Conservation (phyloP, 495 filamentous ascomycete genomes). For the Sporormia fimetaria region DNA sequence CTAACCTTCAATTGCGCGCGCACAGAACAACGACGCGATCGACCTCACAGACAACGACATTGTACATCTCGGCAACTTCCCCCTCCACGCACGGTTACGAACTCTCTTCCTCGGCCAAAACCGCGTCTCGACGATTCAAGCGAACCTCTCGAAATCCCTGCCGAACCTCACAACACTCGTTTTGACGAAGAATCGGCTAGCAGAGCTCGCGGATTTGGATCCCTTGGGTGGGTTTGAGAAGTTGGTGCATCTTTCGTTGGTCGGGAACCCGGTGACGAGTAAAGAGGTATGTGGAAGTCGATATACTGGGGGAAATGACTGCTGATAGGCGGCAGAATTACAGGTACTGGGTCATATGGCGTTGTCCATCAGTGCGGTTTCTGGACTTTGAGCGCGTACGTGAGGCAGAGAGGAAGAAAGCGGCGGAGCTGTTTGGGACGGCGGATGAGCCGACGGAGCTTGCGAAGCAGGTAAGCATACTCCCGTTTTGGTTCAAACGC, state of each 20-base stretch:
- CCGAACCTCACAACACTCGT: slow-evolving; percentile 70
- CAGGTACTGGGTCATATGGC: slow-evolving; percentile 82
- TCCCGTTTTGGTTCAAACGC: background rate
- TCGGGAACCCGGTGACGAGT: slow-evolving; percentile 80
- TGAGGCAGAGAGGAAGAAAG: slow-evolving; percentile 63
- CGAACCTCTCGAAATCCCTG: slow-evolving; percentile 55
- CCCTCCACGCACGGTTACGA: slow-evolving; percentile 74
- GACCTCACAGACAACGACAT: slow-evolving; percentile 99
- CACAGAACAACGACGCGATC: slow-evolving; percentile 76
- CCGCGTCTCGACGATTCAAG: slow-evolving; percentile 68
- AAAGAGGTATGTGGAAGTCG: slow-evolving; percentile 72
- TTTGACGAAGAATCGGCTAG: slow-evolving; percentile 44
- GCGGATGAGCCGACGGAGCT: slow-evolving; percentile 62
- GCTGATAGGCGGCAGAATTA: no score
- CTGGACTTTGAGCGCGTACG: slow-evolving; percentile 90
- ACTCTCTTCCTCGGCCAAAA: slow-evolving; percentile 87
- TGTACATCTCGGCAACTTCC: slow-evolving; percentile 78
- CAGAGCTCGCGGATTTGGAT: slow-evolving; percentile 65
- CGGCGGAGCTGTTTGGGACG: slow-evolving; percentile 73
- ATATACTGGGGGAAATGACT: no score
- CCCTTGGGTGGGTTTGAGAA: slow-evolving; percentile 54
- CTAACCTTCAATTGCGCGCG: background rate
- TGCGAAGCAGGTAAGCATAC: slow-evolving; percentile 50
- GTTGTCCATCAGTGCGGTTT: slow-evolving; percentile 72
- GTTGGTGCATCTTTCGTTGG: slow-evolving; percentile 67